Evolutionary conservation across 768 basidiomycete genomes (phyloP), one percentile per base, ranked within the genome.

Genomic region (Podaxis sp.): DNA sequence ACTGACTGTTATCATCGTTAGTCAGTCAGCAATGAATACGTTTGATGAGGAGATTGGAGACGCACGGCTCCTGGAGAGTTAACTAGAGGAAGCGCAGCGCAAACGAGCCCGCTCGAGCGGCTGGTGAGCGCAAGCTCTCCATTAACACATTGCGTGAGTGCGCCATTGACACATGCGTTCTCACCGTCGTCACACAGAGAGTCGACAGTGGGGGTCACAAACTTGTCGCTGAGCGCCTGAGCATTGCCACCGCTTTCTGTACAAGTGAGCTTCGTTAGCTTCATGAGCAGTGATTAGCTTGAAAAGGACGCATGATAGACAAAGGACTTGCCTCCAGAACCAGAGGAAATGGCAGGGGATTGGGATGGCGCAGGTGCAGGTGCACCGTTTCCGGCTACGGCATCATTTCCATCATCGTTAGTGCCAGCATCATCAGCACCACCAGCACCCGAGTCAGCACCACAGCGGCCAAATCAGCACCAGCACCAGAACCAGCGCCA

Each of bases 51-150:
- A 28, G 20, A n/a, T n/a, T n/a, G 44, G 24, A 13, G 20, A 22
- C 57, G 15, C 26, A 64, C 63, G 8, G 84, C 84, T 46, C 84
- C 85, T 11, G 77, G 60, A 33, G 72, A 75, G 73, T 84, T 84
- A 59, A 86, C 84, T 26, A 87, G 77, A 26, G 85, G 84, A 52
- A 86, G 78, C 4, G 83, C 84, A 37, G 76, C 76, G 56, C 84
- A 86, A 4, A 71, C 73, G 33, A 76, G 68, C 2, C 74, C 73
- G 41, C 67, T 69, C 28, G 71, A 69, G 60, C 84, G 86, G 0
- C 67, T 58, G 0, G 75, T 77, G 12, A 75, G 57, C 0, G 70
- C 76, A 57, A 83, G 85, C 61, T 77, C 72, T n/a, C 82, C 82
- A n/a, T 66, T 69, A 28, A 78, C 79, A 63, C 84, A 87, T 66